Base-by-base conservation (phyloP, 2,329 filamentous ascomycete species). In the Colletotrichum camelliae region DNA sequence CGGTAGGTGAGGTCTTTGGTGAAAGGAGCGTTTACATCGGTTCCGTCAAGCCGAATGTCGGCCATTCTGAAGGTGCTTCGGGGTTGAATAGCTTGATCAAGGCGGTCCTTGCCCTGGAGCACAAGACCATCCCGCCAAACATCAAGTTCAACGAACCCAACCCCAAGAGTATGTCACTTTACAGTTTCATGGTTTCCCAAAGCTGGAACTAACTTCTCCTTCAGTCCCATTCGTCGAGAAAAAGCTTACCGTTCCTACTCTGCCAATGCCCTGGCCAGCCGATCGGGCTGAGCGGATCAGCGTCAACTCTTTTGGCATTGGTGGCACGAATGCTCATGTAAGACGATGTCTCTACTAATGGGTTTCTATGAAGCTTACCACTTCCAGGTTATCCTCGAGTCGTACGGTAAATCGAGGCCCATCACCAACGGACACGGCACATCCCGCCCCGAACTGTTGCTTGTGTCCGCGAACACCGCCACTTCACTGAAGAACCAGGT, bases 41-140 rank as follows among this genome's bases (percentile, higher is more conserved):
- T 18, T 15, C 82, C 79, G 7, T 77, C 31, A 86, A 87, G 74
- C 79, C 83, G 5, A 84, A 85, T 48, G 65, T 87, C 15, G 88
- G 88, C 0, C 88, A 90, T 74, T 78, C 80, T 0, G 88, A 89
- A 77, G 84, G 81, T 0, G 85, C 87, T 0, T 83, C 84, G 2
- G 88, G 87, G 1, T 66, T 89, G 0, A 81, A 82, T 0, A 81
- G 81, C 1, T n/a, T 90, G 3, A 83, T 90, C 31, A 90, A 90
- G 70, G 80, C 80, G 7, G 78, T 86, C 2, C 62, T 89, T 18
- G 82, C 83, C 1, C 69, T 88, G 0, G 86, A 89, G 72, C 78
- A 84, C 4, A 77, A 77, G 2, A 80, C 76, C 5, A 86, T 87
- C 12, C 85, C 83, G 0, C 85, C 85, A 0, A 86, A 83, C 29